Evolutionary conservation across 73 alveolate genomes (phyloP), one percentile per base, ranked within the genome.

Genomic region (Paramecium sonneborni): DNA sequence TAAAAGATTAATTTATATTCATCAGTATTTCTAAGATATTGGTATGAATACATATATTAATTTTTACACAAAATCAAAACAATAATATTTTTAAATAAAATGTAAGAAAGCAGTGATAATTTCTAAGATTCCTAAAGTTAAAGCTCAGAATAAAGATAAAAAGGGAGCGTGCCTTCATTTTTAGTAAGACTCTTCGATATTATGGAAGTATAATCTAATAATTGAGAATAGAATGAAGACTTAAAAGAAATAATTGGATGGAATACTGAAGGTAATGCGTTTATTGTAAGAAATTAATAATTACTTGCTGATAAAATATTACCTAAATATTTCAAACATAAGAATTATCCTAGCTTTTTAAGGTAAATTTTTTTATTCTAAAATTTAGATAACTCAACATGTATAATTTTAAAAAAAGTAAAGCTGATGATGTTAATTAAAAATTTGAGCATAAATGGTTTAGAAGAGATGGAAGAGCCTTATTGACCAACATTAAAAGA

Each of bases 291-390:
- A 38, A 92, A 97, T 70, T 88, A 96, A 20, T 93, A 96, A 87
- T 98, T 95, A 88, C 97, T 98, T 85, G 96, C 98, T 30, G 99
- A 97, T 87, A 96, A 97, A 26, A 95, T 98, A 15, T 97, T 98
- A 37, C 99, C 99, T n/a, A 82, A 90, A 85, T 98, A 88, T 93
- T 98, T 95, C 88, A 98, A 98, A 84, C 99, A 98, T 92, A 98
- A 94, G 91, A 98, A 98, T 93, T 97, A 92, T 86, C 96, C 99
- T 5, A 95, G 99, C 56, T 98, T 98, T 92, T 97, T 98, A 43
- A 48, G 99, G 79, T 98, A 95, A 72, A 10, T 30, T 26, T 72
- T 12, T 28, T 18, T 28, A 79, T 18, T 62, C 32, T 52, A 52
- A 35, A 15, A 62, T 12, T 62, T 26, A 79, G 90, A 79, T 79